Conservation (phyloP, 2,329 filamentous ascomycete genomes). For the Aspergillus alliaceus region DNA sequence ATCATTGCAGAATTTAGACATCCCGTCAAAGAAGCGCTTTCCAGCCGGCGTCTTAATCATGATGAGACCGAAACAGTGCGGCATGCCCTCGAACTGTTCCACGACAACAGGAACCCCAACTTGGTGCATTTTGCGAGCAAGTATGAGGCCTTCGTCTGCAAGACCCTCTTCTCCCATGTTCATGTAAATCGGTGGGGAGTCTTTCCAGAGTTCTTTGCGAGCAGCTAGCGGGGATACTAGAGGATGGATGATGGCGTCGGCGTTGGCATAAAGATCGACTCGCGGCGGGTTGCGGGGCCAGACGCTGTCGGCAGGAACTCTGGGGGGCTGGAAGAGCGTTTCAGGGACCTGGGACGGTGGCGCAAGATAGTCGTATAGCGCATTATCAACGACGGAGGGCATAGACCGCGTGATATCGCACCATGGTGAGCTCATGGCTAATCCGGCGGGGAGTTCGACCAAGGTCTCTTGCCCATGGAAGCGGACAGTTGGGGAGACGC, state of each 20-base stretch:
- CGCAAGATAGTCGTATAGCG: slow-evolving; percentile 42
- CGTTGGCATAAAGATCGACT: slow-evolving; percentile 43
- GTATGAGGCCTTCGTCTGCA: slow-evolving; percentile 41
- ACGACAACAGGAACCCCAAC: slow-evolving; percentile 38
- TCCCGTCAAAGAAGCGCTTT: slow-evolving; percentile 55
- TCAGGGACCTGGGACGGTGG: slow-evolving; percentile 27
- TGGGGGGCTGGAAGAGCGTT: slow-evolving; percentile 23
- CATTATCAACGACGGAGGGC: slow-evolving; percentile 40
- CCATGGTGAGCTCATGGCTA: slow-evolving; percentile 43
- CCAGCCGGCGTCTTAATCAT: slow-evolving; percentile 50
- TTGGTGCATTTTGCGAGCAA: slow-evolving; percentile 41
- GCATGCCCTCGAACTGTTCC: slow-evolving; percentile 48
- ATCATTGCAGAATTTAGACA: slow-evolving; percentile 54
- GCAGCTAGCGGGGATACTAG: slow-evolving; percentile 42
- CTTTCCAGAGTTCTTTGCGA: slow-evolving; percentile 39
- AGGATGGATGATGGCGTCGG: slow-evolving; percentile 39
- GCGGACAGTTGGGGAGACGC: slow-evolving; percentile 32
- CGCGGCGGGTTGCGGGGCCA: slow-evolving; percentile 46
- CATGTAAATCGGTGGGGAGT: slow-evolving; percentile 43
- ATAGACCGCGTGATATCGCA: slow-evolving; percentile 44
- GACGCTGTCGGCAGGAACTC: slow-evolving; percentile 34
- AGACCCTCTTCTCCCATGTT: slow-evolving; percentile 43
- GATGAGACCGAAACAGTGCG: slow-evolving; percentile 57
- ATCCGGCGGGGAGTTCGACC: slow-evolving; percentile 42
- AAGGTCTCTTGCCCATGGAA: slow-evolving; percentile 43